Conservation (phyloP, 208 protist genomes). For the Trypanosomatidae sp. region DNA sequence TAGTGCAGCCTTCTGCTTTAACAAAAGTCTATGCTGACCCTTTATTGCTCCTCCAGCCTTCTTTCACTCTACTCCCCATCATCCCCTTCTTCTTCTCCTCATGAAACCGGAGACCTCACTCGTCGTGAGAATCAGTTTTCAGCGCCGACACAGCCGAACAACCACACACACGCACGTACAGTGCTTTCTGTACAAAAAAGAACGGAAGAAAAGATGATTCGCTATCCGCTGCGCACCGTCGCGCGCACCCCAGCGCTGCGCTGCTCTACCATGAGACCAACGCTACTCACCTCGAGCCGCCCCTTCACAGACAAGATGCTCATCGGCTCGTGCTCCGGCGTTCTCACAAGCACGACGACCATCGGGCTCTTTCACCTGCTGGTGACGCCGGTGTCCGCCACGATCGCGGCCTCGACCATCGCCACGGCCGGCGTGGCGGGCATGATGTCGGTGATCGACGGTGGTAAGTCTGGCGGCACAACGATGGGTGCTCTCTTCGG, state of each 20-base stretch:
- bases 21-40: too few relatives aligned
- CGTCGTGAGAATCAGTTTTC: not conserved
- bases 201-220: too few relatives aligned
- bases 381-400: conserved; percentile 69
- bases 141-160: not conserved
- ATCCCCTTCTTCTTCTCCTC: too few relatives aligned
- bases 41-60: too few relatives aligned
- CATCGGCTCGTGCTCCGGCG: conserved; percentile 59
- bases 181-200: too few relatives aligned
- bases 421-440: conserved; percentile 64
- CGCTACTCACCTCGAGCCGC: conserved; percentile 10
- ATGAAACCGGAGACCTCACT: too few relatives aligned
- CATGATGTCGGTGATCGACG: conserved; percentile 76
- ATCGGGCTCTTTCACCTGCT: conserved; percentile 83
- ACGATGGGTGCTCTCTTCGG: conserved; percentile 81
- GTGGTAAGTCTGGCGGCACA: conserved; percentile 67
- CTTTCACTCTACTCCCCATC: too few relatives aligned
- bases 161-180: not conserved
- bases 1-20: too few relatives aligned
- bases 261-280: too few relatives aligned
- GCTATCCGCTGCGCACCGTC: too few relatives aligned
- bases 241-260: too few relatives aligned
- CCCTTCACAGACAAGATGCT: conserved; percentile 82
- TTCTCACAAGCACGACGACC: conserved; percentile 64
- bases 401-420: conserved; percentile 60